Evolutionary conservation across 345 rosid genomes (phyloP), one percentile per base, ranked within the genome.

Genomic region (Eucalyptus dawsonii): DNA sequence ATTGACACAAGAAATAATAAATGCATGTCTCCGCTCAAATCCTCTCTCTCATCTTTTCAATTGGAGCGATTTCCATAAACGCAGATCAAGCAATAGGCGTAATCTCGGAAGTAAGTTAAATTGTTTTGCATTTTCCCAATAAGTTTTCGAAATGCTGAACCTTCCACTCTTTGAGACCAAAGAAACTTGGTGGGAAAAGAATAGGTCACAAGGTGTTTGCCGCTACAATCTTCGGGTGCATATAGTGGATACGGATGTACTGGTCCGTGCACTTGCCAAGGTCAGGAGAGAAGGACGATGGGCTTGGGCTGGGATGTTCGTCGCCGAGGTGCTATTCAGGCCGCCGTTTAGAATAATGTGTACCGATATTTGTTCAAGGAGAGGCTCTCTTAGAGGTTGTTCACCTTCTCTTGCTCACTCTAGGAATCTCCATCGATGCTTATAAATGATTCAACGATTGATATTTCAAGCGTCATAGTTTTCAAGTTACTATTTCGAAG

Each of bases 251-350:
- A 88, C 92, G 92, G 93, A 86, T 89, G 50, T 94, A 92, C 72
- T 90, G 96, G 81, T 4, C 89, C 27, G 6, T 80, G 29, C 86
- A 89, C 47, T 17, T 92, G 47, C 94, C 93, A 81, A 27, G 81
- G 50, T 12, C 40, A 89, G 81, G 31, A 89, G 69, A 58, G 91
- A 88, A 87, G 44, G 81, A 10, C 11, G 81, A 72, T 91, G 92
- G 83, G 88, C 86, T 49, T 92, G 94, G 94, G 86, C 92, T 22
- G 94, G 93, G 31, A 93, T 94, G 94, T 89, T 93, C 29, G 2
- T 92, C 10, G 44, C 93, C 5, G 95, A 96, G 89, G 34, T 94
- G 27, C 89, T 92, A 90, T 94, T 94, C 89, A 93, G 95, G 80
- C 87, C 69, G 51, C 89, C 86, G 94, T 96, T 49, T 95, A 95